Evolutionary conservation across 1,284 basidiomycete genomes (phyloP), one percentile per base, ranked within the genome.

Genomic region (Ceratobasidium sp.): DNA sequence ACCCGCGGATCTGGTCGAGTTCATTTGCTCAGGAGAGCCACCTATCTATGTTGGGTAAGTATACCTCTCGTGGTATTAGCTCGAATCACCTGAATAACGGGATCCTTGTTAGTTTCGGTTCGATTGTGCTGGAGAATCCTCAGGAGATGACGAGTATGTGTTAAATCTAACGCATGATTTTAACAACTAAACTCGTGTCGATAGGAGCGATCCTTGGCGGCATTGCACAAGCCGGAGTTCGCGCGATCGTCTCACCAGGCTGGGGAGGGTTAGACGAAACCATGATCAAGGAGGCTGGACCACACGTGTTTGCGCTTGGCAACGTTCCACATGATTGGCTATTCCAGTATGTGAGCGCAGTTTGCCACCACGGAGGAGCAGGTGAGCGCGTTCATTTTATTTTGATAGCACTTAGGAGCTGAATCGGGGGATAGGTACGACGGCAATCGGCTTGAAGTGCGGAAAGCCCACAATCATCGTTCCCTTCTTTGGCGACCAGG

Each of bases 321-420:
- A 85, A 85, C 70, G 82, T 89, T 0, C 87, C 88, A 0, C 88
- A 89, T 75, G 88, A 90, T 76, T 90, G 88, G 88, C 79, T 91
- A 3, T 90, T 89, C 73, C 83, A 83, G 43, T 77, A 85, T 10
- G 86, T 89, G 0, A 77, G 83, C 25, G 87, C 87, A 0, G 87
- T 89, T 0, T 85, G 87, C 17, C 88, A 90, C 75, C 88, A 90
- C 73, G 88, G 88, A 6, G 87, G 87, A 2, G 87, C 88, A 25
- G 65, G 60, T 62, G 25, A 29, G 58, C 22, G 7, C 20, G n/a
- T 50, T 50, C 20, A 15, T 20, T 35, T 15, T 2, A 4, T 20
- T 38, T 56, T 22, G 3, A 29, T 54, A 32, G 10, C 3, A 45
- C 5, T 38, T 6, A 40, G 17, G 10, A 13, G 54, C 22, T 17